These are phyloP conservation scores for Aureobasidium melanogenum DNA, from an alignment of 2,329 filamentous ascomycete species.

Conservation along the genomic window DNA sequence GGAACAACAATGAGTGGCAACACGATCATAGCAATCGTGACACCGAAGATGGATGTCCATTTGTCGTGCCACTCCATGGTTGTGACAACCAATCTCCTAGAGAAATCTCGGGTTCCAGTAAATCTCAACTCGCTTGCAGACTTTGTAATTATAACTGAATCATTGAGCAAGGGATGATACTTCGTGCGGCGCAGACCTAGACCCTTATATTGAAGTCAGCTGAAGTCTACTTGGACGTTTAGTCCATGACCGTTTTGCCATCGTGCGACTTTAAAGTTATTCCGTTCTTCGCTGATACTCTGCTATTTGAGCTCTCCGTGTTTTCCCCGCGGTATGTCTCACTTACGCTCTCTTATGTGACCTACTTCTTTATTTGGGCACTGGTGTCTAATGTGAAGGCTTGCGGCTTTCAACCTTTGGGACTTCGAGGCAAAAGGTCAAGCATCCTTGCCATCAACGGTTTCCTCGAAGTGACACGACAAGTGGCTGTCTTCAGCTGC, in stretches of 20 bases:
- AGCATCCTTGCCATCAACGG: background rate
- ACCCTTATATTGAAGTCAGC: background rate
- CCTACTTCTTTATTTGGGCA: background rate
- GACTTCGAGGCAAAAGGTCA: background rate
- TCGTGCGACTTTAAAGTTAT: background rate
- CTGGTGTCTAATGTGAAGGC: background rate
- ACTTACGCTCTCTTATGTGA: background rate
- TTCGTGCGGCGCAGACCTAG: background rate
- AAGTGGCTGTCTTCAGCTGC: background rate
- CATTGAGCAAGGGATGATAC: background rate
- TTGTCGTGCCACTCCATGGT: constrained; percentile 5
- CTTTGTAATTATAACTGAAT: background rate
- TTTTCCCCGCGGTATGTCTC: background rate
- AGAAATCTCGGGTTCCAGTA: background rate
- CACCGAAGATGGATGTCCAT: background rate
- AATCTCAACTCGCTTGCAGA: background rate
- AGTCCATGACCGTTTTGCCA: background rate
- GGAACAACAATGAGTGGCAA: constrained; percentile 1
- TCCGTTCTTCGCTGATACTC: background rate
- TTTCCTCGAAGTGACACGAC: background rate
- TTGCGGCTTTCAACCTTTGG: background rate
- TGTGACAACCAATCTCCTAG: background rate
- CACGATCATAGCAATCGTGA: constrained; percentile 1
- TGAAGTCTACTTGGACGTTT: background rate
- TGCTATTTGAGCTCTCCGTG: background rate